Evolutionary conservation across 495 filamentous ascomycete genomes (phyloP).

Genomic region (Lasiosphaeris hirsuta): DNA sequence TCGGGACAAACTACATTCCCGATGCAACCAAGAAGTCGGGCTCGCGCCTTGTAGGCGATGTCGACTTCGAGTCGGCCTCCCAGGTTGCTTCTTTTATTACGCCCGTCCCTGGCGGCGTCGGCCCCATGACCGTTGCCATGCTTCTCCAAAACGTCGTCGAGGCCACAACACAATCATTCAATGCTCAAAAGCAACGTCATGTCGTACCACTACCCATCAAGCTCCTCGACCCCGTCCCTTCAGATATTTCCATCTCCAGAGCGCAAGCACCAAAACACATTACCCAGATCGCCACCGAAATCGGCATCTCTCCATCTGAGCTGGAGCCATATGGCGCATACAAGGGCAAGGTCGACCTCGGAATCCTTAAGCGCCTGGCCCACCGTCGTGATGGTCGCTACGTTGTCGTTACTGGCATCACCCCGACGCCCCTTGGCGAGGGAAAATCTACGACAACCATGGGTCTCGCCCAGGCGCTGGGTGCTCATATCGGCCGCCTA

Average conservation of each 20-base stretch:
- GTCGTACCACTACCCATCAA: constrained; percentile 78
- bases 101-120: constrained; percentile 93
- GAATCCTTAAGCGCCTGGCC: constrained; percentile 72
- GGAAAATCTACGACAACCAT: constrained; percentile 99
- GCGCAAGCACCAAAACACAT: constrained; percentile 88
- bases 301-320: constrained; percentile 82
- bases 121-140: constrained; percentile 98
- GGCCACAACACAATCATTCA: constrained; percentile 74
- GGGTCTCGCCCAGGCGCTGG: constrained; percentile 90
- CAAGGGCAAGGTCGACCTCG: constrained; percentile 91
- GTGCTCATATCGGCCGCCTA: constrained; percentile 80
- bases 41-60: constrained; percentile 89
- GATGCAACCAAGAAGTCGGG: constrained; percentile 93
- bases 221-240: constrained; percentile 73
- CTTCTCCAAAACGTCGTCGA: constrained; percentile 90
- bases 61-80: constrained; percentile 82
- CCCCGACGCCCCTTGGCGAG: constrained; percentile 94
- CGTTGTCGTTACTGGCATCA: constrained; percentile 90
- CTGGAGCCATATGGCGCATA: constrained; percentile 90
- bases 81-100: constrained; percentile 94
- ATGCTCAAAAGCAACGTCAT: constrained; percentile 70
- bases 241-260: constrained; percentile 89
- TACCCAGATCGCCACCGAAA: constrained; percentile 74
- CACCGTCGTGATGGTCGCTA: constrained; percentile 89
- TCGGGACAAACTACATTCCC: constrained; percentile 95